phyloP scores from a whole-genome alignment of 208 protist genomes.

The Trypanosoma vivax region DNA sequence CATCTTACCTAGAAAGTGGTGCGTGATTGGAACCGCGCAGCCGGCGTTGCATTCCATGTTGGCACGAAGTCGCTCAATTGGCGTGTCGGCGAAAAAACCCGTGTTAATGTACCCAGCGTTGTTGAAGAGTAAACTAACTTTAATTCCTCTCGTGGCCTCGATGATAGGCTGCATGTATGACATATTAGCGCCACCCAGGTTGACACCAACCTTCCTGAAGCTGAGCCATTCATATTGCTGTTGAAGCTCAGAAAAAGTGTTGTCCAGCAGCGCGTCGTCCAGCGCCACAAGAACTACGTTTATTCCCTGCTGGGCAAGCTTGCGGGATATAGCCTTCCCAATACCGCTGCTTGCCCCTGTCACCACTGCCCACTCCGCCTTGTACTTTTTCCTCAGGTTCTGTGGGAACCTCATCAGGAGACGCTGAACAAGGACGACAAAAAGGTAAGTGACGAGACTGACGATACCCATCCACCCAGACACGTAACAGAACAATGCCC shows the following conservation, averaged over 20 bases:
- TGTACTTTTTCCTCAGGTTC: constrained; percentile 73
- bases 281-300: constrained; percentile 90
- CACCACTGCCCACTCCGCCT: constrained; percentile 84
- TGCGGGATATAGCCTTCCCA: constrained; percentile 89
- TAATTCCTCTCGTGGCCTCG: constrained; percentile 57
- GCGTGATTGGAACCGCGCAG: constrained; percentile 80
- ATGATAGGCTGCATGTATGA: constrained; percentile 71
- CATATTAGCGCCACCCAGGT: constrained; percentile 72
- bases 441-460: constrained; percentile 71
- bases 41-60: constrained; percentile 91
- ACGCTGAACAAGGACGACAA: constrained; percentile 41
- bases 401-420: constrained; percentile 57
- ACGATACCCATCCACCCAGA: constrained; percentile 63
- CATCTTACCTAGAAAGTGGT: constrained; percentile 86
- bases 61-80: constrained; percentile 61
- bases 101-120: constrained; percentile 93
- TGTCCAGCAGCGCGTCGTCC: constrained; percentile 78
- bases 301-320: constrained; percentile 88
- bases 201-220: constrained; percentile 84
- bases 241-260: constrained; percentile 71
- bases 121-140: constrained; percentile 85
- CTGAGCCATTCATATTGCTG: constrained; percentile 59
- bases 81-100: constrained; percentile 85
- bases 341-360: constrained; percentile 94
- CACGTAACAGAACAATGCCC: constrained; percentile 50